Evolutionary conservation across 1,284 basidiomycete genomes (phyloP).

Genomic region (Clitocybe nebularis): DNA sequence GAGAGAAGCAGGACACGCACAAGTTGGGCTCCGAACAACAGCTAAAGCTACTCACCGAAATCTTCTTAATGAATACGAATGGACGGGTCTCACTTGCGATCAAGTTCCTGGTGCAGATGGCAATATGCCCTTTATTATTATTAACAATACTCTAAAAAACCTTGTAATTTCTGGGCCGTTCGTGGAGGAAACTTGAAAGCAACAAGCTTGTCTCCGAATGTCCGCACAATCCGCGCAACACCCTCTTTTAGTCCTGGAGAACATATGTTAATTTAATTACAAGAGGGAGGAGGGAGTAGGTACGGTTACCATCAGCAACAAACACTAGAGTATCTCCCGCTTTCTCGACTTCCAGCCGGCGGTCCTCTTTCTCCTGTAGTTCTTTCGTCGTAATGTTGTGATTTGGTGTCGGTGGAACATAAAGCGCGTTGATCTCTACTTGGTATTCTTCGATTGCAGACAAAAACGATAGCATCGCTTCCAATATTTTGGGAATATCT

Average conservation of each 20-base stretch:
- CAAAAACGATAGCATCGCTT: slow-evolving; percentile 68
- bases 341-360: slow-evolving; percentile 42
- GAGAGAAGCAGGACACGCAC: too few species aligned
- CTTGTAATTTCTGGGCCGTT: slow-evolving; percentile 63
- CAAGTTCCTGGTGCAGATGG: too few species aligned
- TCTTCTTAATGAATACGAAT: too few species aligned
- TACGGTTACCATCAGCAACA: slow-evolving; percentile 53
- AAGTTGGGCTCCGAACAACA: too few species aligned
- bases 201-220: slow-evolving; percentile 69
- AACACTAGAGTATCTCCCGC: slow-evolving; percentile 54
- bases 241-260: slow-evolving; percentile 64
- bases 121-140: too few species aligned
- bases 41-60: too few species aligned
- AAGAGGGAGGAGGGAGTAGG: slow-evolving; percentile 12
- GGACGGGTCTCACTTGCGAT: too few species aligned
- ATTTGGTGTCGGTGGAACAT: slow-evolving; percentile 24
- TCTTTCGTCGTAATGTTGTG: slow-evolving; percentile 26
- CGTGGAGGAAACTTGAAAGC: slow-evolving; percentile 76
- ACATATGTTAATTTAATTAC: slow-evolving; percentile 4
- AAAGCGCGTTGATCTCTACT: slow-evolving; percentile 32
- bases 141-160: slow-evolving; percentile 60
- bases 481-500: slow-evolving; percentile 77
- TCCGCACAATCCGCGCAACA: slow-evolving; percentile 61
- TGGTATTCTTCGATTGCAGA: slow-evolving; percentile 62
- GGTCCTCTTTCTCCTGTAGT: slow-evolving; percentile 27